Base-by-base conservation (phyloP, 1,139 yeast species). In the Pichia sp. region DNA sequence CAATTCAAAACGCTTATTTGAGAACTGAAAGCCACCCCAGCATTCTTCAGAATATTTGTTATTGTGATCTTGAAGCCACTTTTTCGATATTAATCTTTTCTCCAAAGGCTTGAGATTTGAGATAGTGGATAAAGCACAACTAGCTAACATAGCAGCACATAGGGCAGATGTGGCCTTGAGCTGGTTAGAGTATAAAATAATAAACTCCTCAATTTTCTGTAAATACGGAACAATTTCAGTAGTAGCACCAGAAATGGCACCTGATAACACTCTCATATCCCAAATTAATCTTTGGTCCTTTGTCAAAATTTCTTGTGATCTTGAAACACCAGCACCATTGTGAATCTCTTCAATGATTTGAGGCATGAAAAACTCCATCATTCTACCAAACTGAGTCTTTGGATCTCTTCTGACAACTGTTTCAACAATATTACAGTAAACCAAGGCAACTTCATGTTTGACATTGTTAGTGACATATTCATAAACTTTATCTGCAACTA, bases 241-340 rank as follows among this genome's bases (percentile, higher is more conserved):
- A 7, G 81, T 79, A 1, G 93, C 81, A 48, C 82, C 84, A 14
- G 88, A 80, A 34, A 84, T 60, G 35, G 82, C 69, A 59, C 86
- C 89, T 55, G 81, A 79, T 38, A 89, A 62, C 3, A 88, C 74
- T 3, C 79, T 71, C 36, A 86, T 60, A 55, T 83, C 76, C 79
- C 96, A 79, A 32, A 78, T 77, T 14, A 91, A 64, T 11, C 81
- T 75, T 35, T 83, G 81, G 59, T 91, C 98, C 38, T 89, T 70
- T 12, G 86, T 86, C 20, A 79, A 69, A 25, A 84, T 69, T 4
- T 74, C 69, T 1, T 84, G 81, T 12, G 63, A 56, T 55, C 96
- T 72, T 0, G 80, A 66, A 1, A 75, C 66, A 2, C 96, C 97
- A 0, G 97, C 96, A 9, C 80, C 84, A 50, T 89, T 84, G n/a